phyloP scores from a whole-genome alignment of 176 grass and related monocot species.

The Dactylis glomerata region DNA sequence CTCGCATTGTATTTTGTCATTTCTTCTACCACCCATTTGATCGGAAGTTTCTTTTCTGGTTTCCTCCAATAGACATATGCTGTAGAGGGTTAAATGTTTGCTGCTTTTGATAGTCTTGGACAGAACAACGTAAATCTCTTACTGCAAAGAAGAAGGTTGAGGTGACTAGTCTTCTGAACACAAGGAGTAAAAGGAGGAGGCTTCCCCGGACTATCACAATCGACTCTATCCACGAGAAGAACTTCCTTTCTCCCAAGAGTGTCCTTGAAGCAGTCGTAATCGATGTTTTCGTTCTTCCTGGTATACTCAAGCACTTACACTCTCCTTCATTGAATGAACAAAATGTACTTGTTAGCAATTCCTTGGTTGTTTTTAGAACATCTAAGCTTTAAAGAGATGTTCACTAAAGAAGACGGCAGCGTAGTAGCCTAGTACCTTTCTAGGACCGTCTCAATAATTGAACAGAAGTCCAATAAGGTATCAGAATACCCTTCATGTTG shows the following conservation, averaged over 20 bases:
- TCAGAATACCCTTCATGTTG: background rate
- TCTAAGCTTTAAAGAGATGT: background rate
- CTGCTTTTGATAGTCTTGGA: constrained; percentile 70
- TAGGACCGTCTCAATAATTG: background rate
- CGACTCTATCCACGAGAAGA: constrained; percentile 86
- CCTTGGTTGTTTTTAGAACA: background rate
- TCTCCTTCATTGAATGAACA: background rate
- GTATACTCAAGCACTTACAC: constrained; percentile 24
- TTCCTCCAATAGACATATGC: background rate
- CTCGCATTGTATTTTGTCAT: background rate
- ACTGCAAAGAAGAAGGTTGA: constrained; percentile 67
- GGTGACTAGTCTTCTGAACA: constrained; percentile 56
- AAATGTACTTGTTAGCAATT: background rate
- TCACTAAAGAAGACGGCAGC: background rate
- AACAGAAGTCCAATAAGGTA: background rate
- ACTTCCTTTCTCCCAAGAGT: constrained; percentile 72
- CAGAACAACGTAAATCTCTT: constrained; percentile 66
- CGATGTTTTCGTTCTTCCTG: constrained; percentile 74
- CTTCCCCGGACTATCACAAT: constrained; percentile 66
- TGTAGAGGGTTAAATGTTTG: background rate
- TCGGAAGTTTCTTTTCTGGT: background rate
- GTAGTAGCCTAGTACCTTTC: background rate
- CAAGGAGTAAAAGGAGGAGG: constrained; percentile 56
- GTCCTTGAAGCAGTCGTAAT: constrained; percentile 73
- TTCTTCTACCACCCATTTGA: background rate